Evolutionary conservation across 1,139 yeast genomes (phyloP), one percentile per base, ranked within the genome.

Genomic region (Taiozyma sp.): DNA sequence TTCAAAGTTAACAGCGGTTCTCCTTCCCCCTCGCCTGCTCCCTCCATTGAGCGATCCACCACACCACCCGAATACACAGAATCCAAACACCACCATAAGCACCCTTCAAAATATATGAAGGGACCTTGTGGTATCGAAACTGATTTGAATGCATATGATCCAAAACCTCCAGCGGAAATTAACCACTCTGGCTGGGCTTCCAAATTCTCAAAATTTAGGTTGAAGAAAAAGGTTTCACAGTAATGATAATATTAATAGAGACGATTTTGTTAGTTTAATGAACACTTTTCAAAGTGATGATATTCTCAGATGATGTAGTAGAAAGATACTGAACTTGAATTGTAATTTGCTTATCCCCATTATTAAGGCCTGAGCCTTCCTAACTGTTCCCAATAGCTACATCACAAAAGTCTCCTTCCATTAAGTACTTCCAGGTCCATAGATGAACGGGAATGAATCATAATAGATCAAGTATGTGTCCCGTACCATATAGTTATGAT

Each of bases 51-150:
- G 4, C 16, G 30, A 6, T 12, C 34, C 19, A 38, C 43, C 2
- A 6, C 16, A 27, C 28, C 43, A 45, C 8, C 27, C 10, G 19
- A 38, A 38, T 3, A 19, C 7, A 19, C 4, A 16, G 39, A 36
- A n/a, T 16, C 22, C 39, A 4, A 16, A 3, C 30, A 36, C 16
- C 30, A 38, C 16, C 47, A 36, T 19, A 30, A 45, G 13, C 48
- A 48, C 39, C 29, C 47, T 22, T 10, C 40, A 1, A 45, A 32
- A 24, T 53, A 51, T 27, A n/a, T 51, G 16, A 54, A 49, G 45
- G 59, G 55, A 1, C 60, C 60, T 1, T 57, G 60, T 48, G 57
- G 57, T 1, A 54, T 57, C n/a, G 50, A 44, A 22, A 59, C 60
- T 10, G 42, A 46, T 4, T 23, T 44, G 7, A 19, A 43, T n/a